Conservation (phyloP, 495 filamentous ascomycete genomes). For the Amphirosellinia nigrospora region DNA sequence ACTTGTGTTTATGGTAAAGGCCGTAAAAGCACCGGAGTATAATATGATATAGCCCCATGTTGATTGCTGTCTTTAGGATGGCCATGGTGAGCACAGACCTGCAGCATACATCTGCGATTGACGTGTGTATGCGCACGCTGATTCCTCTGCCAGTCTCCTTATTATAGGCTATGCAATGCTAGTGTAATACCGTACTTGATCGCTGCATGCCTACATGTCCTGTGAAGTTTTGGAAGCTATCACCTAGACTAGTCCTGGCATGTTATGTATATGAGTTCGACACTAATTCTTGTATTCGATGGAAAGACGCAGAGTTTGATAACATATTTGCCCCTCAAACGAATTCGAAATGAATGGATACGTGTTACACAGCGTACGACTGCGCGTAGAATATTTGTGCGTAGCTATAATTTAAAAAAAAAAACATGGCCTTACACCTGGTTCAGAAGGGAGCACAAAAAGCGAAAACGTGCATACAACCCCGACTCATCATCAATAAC, state of each 20-base stretch:
- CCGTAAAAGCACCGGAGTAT: background rate
- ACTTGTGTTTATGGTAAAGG: background rate
- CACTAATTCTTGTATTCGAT: background rate
- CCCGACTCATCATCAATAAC: background rate
- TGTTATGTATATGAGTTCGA: background rate
- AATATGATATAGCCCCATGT: background rate
- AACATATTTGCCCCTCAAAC: background rate
- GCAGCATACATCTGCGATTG: background rate
- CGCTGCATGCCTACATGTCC: background rate
- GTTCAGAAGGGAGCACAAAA: background rate
- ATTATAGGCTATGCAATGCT: background rate
- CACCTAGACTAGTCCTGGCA: too few relatives aligned
- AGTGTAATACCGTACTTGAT: slow-evolving; percentile 3
- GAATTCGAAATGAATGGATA: background rate
- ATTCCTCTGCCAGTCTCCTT: background rate
- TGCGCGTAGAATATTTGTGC: background rate
- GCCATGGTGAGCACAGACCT: background rate
- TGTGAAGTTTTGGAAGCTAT: too few relatives aligned
- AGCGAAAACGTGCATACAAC: background rate
- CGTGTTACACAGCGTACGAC: background rate
- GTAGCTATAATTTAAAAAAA: background rate
- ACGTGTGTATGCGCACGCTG: background rate
- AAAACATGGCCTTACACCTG: background rate
- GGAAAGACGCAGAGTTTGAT: background rate
- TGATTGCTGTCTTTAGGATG: background rate